A percentile compares a stretch with the other conserved stretches of the same genome.
Conservation (phyloP, 805 yeast species). For the Kregervanrija delftensis region DNA sequence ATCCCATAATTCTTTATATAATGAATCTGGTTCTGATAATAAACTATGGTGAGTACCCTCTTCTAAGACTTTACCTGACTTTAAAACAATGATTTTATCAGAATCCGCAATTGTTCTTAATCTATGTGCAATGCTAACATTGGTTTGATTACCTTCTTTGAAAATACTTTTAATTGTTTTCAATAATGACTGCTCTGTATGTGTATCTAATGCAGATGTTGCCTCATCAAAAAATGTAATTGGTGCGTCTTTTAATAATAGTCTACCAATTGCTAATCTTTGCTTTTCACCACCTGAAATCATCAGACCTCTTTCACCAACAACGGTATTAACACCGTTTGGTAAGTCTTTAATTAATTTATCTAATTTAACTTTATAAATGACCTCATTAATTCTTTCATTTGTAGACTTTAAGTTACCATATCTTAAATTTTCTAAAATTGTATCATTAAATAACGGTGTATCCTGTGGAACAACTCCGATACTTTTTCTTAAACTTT, state of each 20-base stretch:
- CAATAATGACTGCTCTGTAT: slow-evolving; percentile 82
- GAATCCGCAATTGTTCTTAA: slow-evolving; percentile 90
- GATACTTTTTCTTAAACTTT: slow-evolving; percentile 61
- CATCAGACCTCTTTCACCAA: slow-evolving; percentile 98
- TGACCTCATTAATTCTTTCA: slow-evolving; percentile 59
- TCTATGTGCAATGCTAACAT: slow-evolving; percentile 89
- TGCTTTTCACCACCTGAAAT: slow-evolving; percentile 99
- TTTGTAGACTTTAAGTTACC: slow-evolving; percentile 72
- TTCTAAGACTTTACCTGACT: slow-evolving; percentile 73
- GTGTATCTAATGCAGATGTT: slow-evolving; percentile 92
- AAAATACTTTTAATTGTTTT: slow-evolving; percentile 68
- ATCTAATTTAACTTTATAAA: slow-evolving; percentile 64
- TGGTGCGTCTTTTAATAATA: slow-evolving; percentile 78
- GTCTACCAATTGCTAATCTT: slow-evolving; percentile 86
- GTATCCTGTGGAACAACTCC: slow-evolving; percentile 99
- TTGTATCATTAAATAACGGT: slow-evolving; percentile 88
- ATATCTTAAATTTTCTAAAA: slow-evolving; percentile 79
- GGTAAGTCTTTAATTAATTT: slow-evolving; percentile 65
- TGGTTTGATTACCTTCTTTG: slow-evolving; percentile 45
- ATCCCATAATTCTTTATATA: slow-evolving; percentile 81
- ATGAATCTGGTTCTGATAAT: slow-evolving; percentile 44
- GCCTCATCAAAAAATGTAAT: slow-evolving; percentile 97
- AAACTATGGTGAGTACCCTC: slow-evolving; percentile 77
- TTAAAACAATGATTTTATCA: slow-evolving; percentile 84
- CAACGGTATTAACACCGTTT: slow-evolving; percentile 76